A percentile compares a stretch with the other conserved stretches of the same genome.
Conservation (phyloP, 768 basidiomycete genomes). For the Lactarius psammicola region DNA sequence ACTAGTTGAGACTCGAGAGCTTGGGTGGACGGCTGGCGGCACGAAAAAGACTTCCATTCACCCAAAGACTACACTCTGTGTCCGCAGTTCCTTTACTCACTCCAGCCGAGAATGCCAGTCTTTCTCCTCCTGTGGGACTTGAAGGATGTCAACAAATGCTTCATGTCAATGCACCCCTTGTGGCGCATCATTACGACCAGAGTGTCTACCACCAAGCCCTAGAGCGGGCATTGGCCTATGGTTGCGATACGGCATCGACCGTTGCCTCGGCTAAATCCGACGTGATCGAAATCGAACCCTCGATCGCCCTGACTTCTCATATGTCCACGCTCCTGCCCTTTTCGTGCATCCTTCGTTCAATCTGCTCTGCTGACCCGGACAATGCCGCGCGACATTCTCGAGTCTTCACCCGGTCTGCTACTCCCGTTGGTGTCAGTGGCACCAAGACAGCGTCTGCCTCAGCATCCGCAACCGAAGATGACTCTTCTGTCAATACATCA, state of each 20-base stretch:
- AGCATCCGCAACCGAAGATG: conserved; percentile 57
- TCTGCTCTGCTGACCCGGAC: conserved; percentile 80
- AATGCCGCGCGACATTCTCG: conserved; percentile 58
- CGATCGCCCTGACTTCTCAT: conserved; percentile 8
- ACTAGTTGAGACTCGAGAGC: too few species aligned
- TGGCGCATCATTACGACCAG: too few species aligned
- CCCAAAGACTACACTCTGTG: too few species aligned
- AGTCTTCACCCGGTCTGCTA: conserved; percentile 51
- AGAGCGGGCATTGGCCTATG: background rate
- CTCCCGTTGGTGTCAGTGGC: conserved; percentile 22
- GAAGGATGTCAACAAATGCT: too few species aligned
- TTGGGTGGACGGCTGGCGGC: too few species aligned
- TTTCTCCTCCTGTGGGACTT: too few species aligned
- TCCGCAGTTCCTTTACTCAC: too few species aligned
- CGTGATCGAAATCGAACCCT: conserved; percentile 22
- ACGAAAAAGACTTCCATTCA: too few species aligned
- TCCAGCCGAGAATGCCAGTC: too few species aligned
- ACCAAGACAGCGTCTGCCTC: conserved; percentile 45
- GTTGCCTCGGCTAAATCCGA: conserved; percentile 25
- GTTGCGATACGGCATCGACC: conserved; percentile 28
- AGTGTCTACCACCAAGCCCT: too few species aligned
- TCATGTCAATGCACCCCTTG: too few species aligned
- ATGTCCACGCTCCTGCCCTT: conserved; percentile 30
- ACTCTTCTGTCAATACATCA: conserved; percentile 67
- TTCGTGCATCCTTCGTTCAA: conserved; percentile 62